phyloP scores from a whole-genome alignment of 2,329 filamentous ascomycete species.

The Xylariaceae sp. region DNA sequence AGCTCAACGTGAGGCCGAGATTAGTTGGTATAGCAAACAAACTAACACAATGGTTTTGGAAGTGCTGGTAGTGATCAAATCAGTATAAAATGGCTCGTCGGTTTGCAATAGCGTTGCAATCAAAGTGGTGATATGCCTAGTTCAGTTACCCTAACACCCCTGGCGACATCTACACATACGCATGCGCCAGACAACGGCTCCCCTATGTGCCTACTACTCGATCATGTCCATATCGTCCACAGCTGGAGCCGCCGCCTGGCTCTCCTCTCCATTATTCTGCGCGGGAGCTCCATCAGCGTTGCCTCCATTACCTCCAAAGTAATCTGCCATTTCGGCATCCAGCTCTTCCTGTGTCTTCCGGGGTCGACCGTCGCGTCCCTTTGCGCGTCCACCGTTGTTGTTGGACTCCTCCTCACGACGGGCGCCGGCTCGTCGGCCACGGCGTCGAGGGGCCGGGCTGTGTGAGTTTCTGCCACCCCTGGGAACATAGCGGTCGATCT shows the following conservation, averaged over 20 bases:
- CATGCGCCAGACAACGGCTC: neutral
- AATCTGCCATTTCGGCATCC: constrained; percentile 95
- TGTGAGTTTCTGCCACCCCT: constrained; percentile 51
- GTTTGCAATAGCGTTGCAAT: neutral
- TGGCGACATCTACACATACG: neutral
- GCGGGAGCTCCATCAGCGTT: constrained; percentile 35
- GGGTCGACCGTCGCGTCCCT: constrained; percentile 52
- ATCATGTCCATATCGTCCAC: constrained; percentile 67
- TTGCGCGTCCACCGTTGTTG: constrained; percentile 34
- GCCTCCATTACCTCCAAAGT: constrained; percentile 57
- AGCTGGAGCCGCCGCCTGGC: constrained; percentile 19
- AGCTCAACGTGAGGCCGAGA: neutral
- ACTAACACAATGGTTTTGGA: neutral
- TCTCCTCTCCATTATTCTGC: constrained; percentile 25
- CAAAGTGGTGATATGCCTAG: neutral
- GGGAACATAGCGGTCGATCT: constrained; percentile 77
- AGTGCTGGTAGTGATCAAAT: neutral
- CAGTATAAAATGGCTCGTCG: neutral
- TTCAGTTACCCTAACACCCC: neutral
- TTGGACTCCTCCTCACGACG: constrained; percentile 40
- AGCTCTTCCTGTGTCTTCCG: constrained; percentile 89
- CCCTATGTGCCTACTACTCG: constrained; percentile 35
- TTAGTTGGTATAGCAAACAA: neutral
- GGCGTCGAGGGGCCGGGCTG: constrained; percentile 53
- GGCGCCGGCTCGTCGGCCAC: constrained; percentile 41